A percentile compares a stretch with the other conserved stretches of the same genome.
Conservation (phyloP, 2,329 filamentous ascomycete species). For the Diaporthe sp. region DNA sequence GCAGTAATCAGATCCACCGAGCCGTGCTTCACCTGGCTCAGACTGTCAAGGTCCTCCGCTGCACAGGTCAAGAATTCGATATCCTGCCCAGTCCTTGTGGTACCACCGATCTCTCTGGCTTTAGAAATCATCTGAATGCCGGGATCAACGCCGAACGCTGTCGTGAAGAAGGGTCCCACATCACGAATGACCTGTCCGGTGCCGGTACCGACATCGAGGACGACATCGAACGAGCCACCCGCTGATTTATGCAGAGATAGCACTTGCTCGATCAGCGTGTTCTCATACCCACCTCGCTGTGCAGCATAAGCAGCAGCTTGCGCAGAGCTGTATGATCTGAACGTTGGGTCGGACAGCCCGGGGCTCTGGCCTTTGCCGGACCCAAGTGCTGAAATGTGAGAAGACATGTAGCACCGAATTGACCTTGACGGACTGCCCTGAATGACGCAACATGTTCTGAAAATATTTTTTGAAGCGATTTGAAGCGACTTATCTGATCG, state of each 20-base stretch:
- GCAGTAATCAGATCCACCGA: slow-evolving; percentile 48
- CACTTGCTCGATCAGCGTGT: slow-evolving; percentile 44
- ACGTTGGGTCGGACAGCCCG: slow-evolving; percentile 45
- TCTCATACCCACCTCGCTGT: slow-evolving; percentile 43
- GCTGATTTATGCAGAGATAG: slow-evolving; percentile 44
- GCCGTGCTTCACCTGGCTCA: slow-evolving; percentile 40
- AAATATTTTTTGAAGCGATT: not conserved
- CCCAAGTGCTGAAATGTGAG: not conserved
- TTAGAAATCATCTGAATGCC: slow-evolving; percentile 47
- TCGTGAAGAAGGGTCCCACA: slow-evolving; percentile 46
- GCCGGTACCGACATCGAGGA: slow-evolving; percentile 50
- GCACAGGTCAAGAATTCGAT: slow-evolving; percentile 45
- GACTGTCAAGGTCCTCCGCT: slow-evolving; percentile 46
- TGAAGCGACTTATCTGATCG: not conserved
- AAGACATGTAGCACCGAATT: not conserved
- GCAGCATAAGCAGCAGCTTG: slow-evolving; percentile 48
- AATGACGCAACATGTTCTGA: too few relatives aligned
- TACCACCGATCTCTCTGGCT: slow-evolving; percentile 45
- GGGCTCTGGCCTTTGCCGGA: not conserved
- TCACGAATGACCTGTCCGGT: slow-evolving; percentile 49
- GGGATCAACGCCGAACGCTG: slow-evolving; percentile 48
- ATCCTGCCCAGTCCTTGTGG: slow-evolving; percentile 41
- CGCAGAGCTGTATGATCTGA: slow-evolving; percentile 45
- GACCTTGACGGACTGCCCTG: not conserved
- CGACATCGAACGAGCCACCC: slow-evolving; percentile 22